These are phyloP conservation scores for Datisca glomerata DNA, from an alignment of 306 rosid genomes.

Conservation along the genomic window DNA sequence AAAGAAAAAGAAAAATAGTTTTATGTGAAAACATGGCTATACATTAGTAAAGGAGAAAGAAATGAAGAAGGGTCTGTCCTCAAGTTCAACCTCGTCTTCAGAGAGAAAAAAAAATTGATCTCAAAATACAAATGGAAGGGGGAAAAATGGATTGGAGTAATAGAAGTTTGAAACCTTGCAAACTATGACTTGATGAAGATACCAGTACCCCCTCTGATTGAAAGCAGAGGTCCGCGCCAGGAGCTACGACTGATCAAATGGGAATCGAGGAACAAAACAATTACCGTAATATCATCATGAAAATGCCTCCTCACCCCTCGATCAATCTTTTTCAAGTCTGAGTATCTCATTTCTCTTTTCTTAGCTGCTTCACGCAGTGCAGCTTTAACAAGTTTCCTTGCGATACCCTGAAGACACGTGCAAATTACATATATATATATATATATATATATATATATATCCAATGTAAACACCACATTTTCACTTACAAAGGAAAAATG, in stretches of 20 bases:
- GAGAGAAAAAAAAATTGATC: slow-evolving; percentile 11
- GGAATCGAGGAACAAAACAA: slow-evolving; percentile 73
- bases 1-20: slow-evolving; percentile 2
- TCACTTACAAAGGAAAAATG: not conserved
- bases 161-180: slow-evolving; percentile 15
- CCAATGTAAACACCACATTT: too few species aligned
- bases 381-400: slow-evolving; percentile 55
- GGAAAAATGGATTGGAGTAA: slow-evolving; percentile 14
- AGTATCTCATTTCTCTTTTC: slow-evolving; percentile 95
- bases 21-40: slow-evolving; percentile 11
- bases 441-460: too few species aligned
- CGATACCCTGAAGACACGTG: slow-evolving; percentile 56
- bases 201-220: slow-evolving; percentile 56
- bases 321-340: slow-evolving; percentile 83
- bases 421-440: not conserved
- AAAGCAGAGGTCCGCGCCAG: slow-evolving; percentile 39
- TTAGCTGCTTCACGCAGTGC: slow-evolving; percentile 85
- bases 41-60: slow-evolving; percentile 10
- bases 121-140: slow-evolving; percentile 13
- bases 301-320: slow-evolving; percentile 95
- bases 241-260: slow-evolving; percentile 33
- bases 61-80: slow-evolving; percentile 10
- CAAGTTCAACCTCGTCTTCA: slow-evolving; percentile 13
- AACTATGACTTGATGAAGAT: slow-evolving; percentile 23
- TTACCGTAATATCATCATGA: slow-evolving; percentile 90